Evolutionary conservation across 2,329 filamentous ascomycete genomes (phyloP).

Genomic region (Zasmidium cellare): DNA sequence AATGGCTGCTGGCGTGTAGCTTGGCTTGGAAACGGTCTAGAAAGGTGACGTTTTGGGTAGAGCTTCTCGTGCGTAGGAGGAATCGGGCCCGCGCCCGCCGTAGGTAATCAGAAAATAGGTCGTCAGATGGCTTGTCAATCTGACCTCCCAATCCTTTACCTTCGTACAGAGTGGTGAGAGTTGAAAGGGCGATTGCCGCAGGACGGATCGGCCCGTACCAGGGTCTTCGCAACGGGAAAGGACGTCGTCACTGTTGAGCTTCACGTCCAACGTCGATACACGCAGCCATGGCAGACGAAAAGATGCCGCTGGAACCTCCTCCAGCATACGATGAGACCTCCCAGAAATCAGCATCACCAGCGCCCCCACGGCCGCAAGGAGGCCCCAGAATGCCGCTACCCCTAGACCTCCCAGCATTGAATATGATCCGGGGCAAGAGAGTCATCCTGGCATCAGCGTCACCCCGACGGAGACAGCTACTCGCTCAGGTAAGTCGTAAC

Average conservation of each 20-base stretch:
- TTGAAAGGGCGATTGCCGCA: background rate
- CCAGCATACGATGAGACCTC: slow-evolving; percentile 41
- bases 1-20: background rate
- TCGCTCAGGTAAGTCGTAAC: slow-evolving; percentile 61
- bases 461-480: slow-evolving; percentile 77
- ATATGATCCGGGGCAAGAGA: slow-evolving; percentile 72
- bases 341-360: slow-evolving; percentile 30
- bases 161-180: background rate
- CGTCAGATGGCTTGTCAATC: background rate
- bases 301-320: slow-evolving; percentile 43
- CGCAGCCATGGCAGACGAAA: slow-evolving; percentile 31
- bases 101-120: background rate
- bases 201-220: background rate
- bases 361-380: slow-evolving; percentile 5
- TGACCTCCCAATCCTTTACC: background rate
- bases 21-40: background rate
- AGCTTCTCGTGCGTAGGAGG: background rate
- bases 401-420: slow-evolving; percentile 77
- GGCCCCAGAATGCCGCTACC: slow-evolving; percentile 58
- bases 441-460: slow-evolving; percentile 90
- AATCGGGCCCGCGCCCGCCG: background rate
- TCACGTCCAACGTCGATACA: background rate
- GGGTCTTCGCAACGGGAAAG: too few relatives aligned
- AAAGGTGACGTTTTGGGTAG: background rate
- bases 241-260: too few relatives aligned